phyloP scores from a whole-genome alignment of 2,329 filamentous ascomycete species.

The Teratosphaeria viscida region DNA sequence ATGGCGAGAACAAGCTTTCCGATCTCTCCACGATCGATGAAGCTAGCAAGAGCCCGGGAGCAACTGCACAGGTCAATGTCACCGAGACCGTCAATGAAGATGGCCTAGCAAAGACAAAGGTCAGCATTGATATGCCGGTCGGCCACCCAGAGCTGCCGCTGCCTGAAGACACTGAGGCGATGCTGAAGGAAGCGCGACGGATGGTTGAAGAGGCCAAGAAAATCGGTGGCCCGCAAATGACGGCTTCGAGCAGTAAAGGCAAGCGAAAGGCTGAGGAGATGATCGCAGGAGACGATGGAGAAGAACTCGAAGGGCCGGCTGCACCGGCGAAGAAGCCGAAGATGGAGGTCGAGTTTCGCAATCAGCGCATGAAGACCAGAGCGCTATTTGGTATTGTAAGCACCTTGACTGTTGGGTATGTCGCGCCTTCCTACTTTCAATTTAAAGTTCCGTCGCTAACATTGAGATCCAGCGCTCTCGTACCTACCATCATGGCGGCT shows the following conservation, averaged over 20 bases:
- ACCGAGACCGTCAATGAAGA: slow-evolving; percentile 7
- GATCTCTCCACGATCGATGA: not conserved
- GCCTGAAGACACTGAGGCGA: slow-evolving; percentile 66
- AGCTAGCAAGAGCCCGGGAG: not conserved
- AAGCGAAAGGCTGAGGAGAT: slow-evolving; percentile 71
- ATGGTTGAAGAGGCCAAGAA: slow-evolving; percentile 71
- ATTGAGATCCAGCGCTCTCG: slow-evolving; percentile 12
- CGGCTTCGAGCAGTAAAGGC: slow-evolving; percentile 24
- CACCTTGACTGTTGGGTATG: slow-evolving; percentile 83
- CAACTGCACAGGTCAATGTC: slow-evolving; percentile 10
- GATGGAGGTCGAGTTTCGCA: slow-evolving; percentile 67
- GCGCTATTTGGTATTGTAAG: slow-evolving; percentile 78
- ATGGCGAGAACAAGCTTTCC: not conserved
- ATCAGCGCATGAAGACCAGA: slow-evolving; percentile 75
- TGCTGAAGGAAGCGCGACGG: slow-evolving; percentile 76
- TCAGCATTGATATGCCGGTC: slow-evolving; percentile 66
- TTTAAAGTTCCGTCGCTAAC: not conserved
- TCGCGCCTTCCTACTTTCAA: slow-evolving; percentile 19
- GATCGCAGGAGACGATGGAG: slow-evolving; percentile 39
- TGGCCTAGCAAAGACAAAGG: slow-evolving; percentile 53
- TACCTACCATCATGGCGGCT: slow-evolving; percentile 17
- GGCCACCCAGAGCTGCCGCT: slow-evolving; percentile 56
- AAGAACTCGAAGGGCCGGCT: slow-evolving; percentile 39
- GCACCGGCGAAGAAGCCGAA: slow-evolving; percentile 58
- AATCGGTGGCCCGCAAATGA: slow-evolving; percentile 19